Evolutionary conservation across 1,139 yeast species (phyloP).

Genomic region (Saccharomyces hybrid): DNA sequence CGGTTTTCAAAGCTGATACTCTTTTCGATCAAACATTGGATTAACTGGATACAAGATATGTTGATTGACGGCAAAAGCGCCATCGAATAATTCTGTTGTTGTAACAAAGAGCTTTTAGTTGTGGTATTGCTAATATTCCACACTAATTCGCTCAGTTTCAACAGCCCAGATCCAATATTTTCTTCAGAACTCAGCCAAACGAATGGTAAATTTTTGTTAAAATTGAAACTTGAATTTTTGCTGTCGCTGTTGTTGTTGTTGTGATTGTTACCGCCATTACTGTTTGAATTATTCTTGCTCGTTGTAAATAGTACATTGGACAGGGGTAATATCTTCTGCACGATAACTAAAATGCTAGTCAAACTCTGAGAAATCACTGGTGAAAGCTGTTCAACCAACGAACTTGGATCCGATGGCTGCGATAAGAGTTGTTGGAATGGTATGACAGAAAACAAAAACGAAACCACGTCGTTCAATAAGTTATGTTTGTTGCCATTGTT

Average conservation of each 20-base stretch:
- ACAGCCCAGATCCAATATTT: constrained; percentile 44
- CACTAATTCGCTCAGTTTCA: constrained; percentile 35
- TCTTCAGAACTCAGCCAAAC: constrained; percentile 55
- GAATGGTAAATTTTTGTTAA: constrained; percentile 41
- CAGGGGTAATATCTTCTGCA: constrained; percentile 2
- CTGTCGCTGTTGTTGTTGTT: not conserved
- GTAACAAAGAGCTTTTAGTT: not conserved
- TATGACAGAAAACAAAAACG: constrained; percentile 48
- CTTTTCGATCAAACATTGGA: not conserved
- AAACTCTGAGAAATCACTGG: constrained; percentile 53
- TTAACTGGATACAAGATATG: not conserved
- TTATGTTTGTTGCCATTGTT: constrained; percentile 31
- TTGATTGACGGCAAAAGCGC: not conserved
- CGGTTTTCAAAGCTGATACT: not conserved
- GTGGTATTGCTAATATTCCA: not conserved
- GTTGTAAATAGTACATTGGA: constrained; percentile 5
- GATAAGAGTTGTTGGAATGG: constrained; percentile 45
- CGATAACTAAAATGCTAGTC: constrained; percentile 22
- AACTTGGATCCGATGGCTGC: constrained; percentile 22
- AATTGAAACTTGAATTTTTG: not conserved
- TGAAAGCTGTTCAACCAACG: constrained; percentile 40
- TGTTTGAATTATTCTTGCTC: constrained; percentile 22
- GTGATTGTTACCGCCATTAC: too few species aligned
- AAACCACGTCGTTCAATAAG: constrained; percentile 45
- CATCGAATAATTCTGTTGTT: not conserved